phyloP scores from a whole-genome alignment of 257 asterid species.

The Ocimum tenuiflorum region DNA sequence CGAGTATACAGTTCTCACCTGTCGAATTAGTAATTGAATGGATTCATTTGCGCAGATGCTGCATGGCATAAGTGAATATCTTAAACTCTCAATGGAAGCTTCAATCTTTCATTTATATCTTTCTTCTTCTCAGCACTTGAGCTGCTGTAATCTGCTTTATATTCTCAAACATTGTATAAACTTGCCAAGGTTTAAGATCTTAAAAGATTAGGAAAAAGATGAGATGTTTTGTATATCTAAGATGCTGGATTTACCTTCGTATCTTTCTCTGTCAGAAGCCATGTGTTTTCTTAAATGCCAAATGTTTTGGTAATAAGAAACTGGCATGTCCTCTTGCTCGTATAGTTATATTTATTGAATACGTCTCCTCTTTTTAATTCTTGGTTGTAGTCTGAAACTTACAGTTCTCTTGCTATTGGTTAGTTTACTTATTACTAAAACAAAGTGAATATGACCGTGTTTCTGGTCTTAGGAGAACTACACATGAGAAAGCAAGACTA shows the following conservation, averaged over 20 bases:
- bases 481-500: slow-evolving; percentile 9
- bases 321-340: background rate
- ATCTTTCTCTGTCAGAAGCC: background rate
- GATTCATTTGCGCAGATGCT: background rate
- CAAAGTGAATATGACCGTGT: background rate
- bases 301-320: background rate
- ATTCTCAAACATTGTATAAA: background rate
- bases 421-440: background rate
- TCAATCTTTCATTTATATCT: background rate
- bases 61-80: background rate
- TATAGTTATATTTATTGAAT: background rate
- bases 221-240: background rate
- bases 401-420: background rate
- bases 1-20: background rate
- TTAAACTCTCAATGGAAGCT: background rate
- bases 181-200: background rate
- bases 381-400: background rate
- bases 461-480: background rate
- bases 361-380: background rate
- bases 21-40: background rate
- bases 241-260: background rate
- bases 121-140: background rate
- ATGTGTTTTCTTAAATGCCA: background rate
- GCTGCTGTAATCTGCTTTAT: background rate
- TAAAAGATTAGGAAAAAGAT: background rate